A percentile compares a stretch with the other conserved stretches of the same genome.
Evolutionary conservation across 2,329 filamentous ascomycete genomes (phyloP).

Genomic region (Hypocreales sp.): DNA sequence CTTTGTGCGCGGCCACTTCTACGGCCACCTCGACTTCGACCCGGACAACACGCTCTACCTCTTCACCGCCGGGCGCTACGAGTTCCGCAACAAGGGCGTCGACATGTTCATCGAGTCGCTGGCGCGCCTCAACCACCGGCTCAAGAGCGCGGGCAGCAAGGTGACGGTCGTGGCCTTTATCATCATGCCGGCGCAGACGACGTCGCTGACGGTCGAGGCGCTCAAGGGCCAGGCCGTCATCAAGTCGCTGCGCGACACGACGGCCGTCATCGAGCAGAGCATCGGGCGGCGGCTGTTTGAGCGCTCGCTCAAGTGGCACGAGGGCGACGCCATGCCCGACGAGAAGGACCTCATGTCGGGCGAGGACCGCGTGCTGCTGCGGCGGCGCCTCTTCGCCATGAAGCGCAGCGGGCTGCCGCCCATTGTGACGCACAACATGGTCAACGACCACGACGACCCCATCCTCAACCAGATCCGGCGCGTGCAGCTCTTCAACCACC

Average conservation of each 20-base stretch:
- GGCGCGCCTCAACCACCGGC: constrained; percentile 81
- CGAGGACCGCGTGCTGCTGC: constrained; percentile 83
- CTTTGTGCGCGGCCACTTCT: constrained; percentile 95
- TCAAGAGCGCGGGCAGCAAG: constrained; percentile 75
- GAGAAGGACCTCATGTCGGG: constrained; percentile 91
- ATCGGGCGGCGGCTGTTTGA: constrained; percentile 92
- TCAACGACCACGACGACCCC: constrained; percentile 84
- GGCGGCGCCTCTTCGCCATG: constrained; percentile 89
- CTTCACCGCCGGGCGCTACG: constrained; percentile 93
- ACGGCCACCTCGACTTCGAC: constrained; percentile 95
- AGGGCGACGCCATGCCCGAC: constrained; percentile 83
- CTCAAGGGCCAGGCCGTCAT: constrained; percentile 95
- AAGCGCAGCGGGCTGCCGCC: constrained; percentile 82
- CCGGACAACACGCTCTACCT: constrained; percentile 94
- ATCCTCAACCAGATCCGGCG: constrained; percentile 91
- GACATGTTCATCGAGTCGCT: constrained; percentile 99
- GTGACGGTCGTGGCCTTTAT: constrained; percentile 94
- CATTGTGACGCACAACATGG: constrained; percentile 98
- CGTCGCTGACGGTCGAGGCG: constrained; percentile 86
- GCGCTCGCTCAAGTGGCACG: constrained; percentile 86
- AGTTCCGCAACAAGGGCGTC: constrained; percentile 96
- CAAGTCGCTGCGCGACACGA: constrained; percentile 86
- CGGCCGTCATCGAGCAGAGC: constrained; percentile 81
- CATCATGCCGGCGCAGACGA: constrained; percentile 96
- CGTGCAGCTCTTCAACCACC: constrained; percentile 94